Conservation (phyloP, 495 filamentous ascomycete genomes). For the Xylona heveae region DNA sequence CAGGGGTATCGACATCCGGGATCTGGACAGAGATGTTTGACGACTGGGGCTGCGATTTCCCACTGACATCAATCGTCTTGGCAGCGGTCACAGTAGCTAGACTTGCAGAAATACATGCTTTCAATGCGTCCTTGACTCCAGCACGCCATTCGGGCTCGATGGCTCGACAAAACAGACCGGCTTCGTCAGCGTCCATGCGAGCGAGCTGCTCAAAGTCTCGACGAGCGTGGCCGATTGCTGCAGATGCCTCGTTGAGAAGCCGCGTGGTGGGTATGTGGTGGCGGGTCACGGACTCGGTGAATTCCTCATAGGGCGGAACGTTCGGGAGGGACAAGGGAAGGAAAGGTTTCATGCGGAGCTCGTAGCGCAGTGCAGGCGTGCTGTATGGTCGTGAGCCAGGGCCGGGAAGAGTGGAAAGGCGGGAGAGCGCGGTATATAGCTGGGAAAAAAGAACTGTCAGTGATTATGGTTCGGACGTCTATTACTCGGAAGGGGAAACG, state of each 20-base stretch:
- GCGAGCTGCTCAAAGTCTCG: conserved; percentile 41
- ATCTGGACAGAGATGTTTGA: background rate
- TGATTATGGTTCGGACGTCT: conserved; percentile 6
- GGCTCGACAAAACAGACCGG: conserved; percentile 17
- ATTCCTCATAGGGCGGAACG: conserved; percentile 43
- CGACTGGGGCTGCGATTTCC: background rate
- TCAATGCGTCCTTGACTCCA: conserved; percentile 12
- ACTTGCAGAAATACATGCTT: conserved; percentile 19
- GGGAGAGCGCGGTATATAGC: conserved; percentile 44
- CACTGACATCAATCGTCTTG: conserved; percentile 9
- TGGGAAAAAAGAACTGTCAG: conserved; percentile 12
- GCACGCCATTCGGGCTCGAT: background rate
- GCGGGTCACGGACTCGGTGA: conserved; percentile 19
- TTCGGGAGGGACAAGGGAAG: conserved; percentile 44
- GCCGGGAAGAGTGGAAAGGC: conserved; percentile 33
- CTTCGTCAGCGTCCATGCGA: conserved; percentile 22
- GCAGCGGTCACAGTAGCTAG: conserved; percentile 15
- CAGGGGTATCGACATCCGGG: background rate
- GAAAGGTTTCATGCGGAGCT: conserved; percentile 83
- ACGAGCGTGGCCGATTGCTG: conserved; percentile 35
- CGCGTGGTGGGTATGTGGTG: conserved; percentile 15
- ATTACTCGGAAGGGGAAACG: background rate
- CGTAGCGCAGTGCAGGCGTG: conserved; percentile 49
- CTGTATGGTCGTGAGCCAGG: conserved; percentile 50
- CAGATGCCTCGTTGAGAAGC: conserved; percentile 37